Evolutionary conservation across 257 asterid genomes (phyloP), one percentile per base, ranked within the genome.

Genomic region (Lycium ferocissimum): DNA sequence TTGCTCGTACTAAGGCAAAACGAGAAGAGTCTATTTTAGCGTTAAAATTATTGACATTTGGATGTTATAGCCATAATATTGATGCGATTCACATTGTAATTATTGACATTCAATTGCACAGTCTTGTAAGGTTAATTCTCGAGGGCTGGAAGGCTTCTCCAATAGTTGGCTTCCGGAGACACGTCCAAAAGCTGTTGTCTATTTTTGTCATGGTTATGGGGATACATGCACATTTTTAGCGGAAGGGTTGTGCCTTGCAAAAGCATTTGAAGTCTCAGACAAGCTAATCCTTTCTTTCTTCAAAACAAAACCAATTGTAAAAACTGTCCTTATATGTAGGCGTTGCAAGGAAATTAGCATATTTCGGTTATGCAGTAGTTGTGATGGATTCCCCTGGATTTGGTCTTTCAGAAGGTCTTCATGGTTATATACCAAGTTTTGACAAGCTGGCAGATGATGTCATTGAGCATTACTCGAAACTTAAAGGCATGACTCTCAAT

Each of bases 371-470:
- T 83, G 99, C 92, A 83, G 98, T 97, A 83, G 92, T 94, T 71
- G 98, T 98, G 5, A 92, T 97, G 98, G 99, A 97, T 87, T 97
- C 91, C 89, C 98, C 97, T 1, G 99, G 99, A 81, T 97, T 97
- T 85, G 99, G 99, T 66, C 95, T 97, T 58, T 97, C 99, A 20
- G 92, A 97, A 89, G 99, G 99, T 79, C 92, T 97, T 47, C 98
- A 97, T 79, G 93, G 98, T 78, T 95, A 89, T 84, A 85, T 97
- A 83, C 92, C 93, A 49, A 87, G 90, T 86, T 91, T 97, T 53
- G 96, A 93, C 79, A 51, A 40, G 69, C 79, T 97, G 33, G 98
- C 95, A 33, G 94, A 93, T 65, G 96, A 92, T 76, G 99, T 92
- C 63, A 86, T 95, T 17, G 99, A 97, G 85, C 93, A 95, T 87